A percentile compares a stretch with the other conserved stretches of the same genome.
Conservation (phyloP, 176 grass and related monocot genomes). For the Dendrocalamus sinicus region DNA sequence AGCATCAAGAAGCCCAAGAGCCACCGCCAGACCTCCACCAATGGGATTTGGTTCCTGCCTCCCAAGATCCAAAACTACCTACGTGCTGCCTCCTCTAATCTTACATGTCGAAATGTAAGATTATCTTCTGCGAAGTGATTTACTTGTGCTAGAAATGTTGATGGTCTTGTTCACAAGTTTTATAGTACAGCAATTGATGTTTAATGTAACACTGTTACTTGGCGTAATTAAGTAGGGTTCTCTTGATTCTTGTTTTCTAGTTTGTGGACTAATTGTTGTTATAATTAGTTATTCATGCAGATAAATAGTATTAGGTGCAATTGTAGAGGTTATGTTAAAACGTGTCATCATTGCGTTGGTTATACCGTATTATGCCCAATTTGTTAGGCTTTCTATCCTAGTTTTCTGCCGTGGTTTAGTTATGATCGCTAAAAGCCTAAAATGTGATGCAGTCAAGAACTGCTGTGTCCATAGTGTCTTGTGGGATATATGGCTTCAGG, state of each 20-base stretch:
- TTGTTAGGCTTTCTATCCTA: neutral
- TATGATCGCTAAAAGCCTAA: no score
- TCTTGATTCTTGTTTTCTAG: neutral
- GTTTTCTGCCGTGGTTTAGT: neutral
- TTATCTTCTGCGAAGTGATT: neutral
- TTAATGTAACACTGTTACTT: neutral
- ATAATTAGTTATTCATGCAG: neutral
- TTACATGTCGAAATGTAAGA: neutral
- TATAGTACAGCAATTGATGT: neutral
- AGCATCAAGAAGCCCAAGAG: constrained; percentile 86
- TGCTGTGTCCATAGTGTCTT: neutral
- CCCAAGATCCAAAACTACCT: neutral
- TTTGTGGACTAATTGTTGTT: neutral
- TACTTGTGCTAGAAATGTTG: neutral
- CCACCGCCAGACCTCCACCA: constrained; percentile 78
- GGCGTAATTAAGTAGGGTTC: neutral
- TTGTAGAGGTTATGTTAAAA: neutral
- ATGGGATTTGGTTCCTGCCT: constrained; percentile 45
- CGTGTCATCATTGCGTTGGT: neutral
- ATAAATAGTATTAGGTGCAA: neutral
- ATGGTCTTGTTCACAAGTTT: neutral
- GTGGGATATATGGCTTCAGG: neutral
- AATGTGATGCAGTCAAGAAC: neutral
- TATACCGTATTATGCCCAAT: neutral
- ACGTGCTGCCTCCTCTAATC: neutral